A percentile compares a stretch with the other conserved stretches of the same genome.
phyloP scores from a whole-genome alignment of 2,329 filamentous ascomycete species.

The Fusarium nisikadoi region DNA sequence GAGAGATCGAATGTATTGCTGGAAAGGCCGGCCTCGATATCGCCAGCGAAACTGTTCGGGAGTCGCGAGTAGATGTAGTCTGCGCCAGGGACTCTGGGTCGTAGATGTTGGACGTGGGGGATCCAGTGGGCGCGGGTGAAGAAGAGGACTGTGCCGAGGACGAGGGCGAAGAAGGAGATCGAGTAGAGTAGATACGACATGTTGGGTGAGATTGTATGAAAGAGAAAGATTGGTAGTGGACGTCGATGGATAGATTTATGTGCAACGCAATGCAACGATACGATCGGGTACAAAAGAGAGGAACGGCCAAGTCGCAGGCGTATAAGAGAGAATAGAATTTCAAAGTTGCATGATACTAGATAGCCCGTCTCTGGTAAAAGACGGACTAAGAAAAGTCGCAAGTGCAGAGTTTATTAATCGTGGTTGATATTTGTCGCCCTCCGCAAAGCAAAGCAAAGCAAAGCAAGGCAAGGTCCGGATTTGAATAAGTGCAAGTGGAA shows the following conservation, averaged over 20 bases:
- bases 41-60: conserved; percentile 79
- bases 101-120: conserved; percentile 70
- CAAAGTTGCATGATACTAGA: conserved; percentile 31
- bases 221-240: background rate
- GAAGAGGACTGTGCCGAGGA: conserved; percentile 80
- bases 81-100: conserved; percentile 62
- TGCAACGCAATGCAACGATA: background rate
- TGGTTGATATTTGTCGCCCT: conserved; percentile 13
- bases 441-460: background rate
- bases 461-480: conserved; percentile 15
- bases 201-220: conserved; percentile 36
- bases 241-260: conserved; percentile 3
- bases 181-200: conserved; percentile 88
- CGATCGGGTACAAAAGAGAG: conserved; percentile 30
- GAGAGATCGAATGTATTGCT: conserved; percentile 85
- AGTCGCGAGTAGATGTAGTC: conserved; percentile 81
- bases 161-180: conserved; percentile 75
- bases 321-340: conserved; percentile 5
- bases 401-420: conserved; percentile 2
- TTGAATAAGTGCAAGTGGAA: conserved; percentile 26
- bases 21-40: conserved; percentile 88
- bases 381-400: conserved; percentile 1
- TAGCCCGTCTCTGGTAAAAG: conserved; percentile 14
- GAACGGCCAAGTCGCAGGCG: conserved; percentile 24
- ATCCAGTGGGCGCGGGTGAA: conserved; percentile 83